A percentile compares a stretch with the other conserved stretches of the same genome.
These are phyloP conservation scores for Neoascochyta sp. DNA, from an alignment of 2,329 filamentous ascomycete species.

Conservation along the genomic window DNA sequence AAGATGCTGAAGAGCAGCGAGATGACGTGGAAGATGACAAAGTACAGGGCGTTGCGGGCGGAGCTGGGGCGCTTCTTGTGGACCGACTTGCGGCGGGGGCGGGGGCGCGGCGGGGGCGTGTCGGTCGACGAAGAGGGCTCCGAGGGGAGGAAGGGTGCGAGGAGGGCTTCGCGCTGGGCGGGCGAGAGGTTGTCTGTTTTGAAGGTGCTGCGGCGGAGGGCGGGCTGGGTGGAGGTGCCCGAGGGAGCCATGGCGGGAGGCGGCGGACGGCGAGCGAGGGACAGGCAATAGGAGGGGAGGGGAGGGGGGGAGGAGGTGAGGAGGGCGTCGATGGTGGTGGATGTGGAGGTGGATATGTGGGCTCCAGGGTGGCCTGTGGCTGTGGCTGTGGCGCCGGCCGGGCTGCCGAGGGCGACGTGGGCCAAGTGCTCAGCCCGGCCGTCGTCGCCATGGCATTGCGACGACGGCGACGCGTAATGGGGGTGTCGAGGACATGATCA, in stretches of 20 bases:
- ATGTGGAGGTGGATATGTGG: no score
- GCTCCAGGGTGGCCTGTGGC: no score
- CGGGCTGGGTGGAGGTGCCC: conserved; percentile 29
- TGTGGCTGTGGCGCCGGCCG: no score
- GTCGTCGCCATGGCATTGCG: no score
- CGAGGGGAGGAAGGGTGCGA: conserved; percentile 53
- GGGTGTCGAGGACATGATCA: no score
- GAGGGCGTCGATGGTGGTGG: no score
- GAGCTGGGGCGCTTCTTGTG: conserved; percentile 51
- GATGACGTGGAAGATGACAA: conserved; percentile 64
- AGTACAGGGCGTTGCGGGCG: conserved; percentile 59
- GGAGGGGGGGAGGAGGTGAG: no score
- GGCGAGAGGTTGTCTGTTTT: conserved; percentile 42
- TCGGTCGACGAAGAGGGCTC: conserved; percentile 30
- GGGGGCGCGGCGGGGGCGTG: conserved; percentile 9
- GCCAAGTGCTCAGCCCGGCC: no score
- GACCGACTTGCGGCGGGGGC: conserved; percentile 17
- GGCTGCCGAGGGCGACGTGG: no score
- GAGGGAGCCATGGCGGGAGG: conserved; percentile 32
- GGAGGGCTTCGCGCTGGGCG: conserved; percentile 49
- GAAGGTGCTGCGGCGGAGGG: conserved; percentile 34
- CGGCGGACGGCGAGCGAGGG: conserved; percentile 3
- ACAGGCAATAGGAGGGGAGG: conserved; percentile 1
- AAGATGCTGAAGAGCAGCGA: conserved; percentile 86
- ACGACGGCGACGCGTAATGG: no score